phyloP scores from a whole-genome alignment of 192 early-diverging fungal species.

The Coemansia sp. region DNA sequence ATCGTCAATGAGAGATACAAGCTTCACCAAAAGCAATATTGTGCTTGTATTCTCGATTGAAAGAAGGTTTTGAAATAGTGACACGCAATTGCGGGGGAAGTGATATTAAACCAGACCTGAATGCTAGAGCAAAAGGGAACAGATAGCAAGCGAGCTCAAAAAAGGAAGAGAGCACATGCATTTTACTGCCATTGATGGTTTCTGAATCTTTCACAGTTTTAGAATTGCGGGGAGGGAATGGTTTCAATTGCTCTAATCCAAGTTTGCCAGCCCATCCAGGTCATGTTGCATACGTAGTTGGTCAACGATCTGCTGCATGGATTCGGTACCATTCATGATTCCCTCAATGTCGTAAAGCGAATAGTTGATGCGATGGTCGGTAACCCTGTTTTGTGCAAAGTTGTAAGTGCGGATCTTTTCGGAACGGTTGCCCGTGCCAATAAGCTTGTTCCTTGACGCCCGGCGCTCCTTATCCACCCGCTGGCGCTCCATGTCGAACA shows the following conservation, averaged over 20 bases:
- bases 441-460: conserved; percentile 62
- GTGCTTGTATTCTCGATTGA: neutral
- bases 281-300: conserved; percentile 55
- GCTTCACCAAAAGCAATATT: neutral
- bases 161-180: too few species aligned
- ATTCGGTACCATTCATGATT: conserved; percentile 57
- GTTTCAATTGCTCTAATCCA: neutral
- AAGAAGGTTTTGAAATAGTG: neutral
- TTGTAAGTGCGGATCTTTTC: conserved; percentile 87
- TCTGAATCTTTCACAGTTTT: too few species aligned
- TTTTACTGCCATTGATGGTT: too few species aligned
- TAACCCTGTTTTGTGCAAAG: conserved; percentile 76
- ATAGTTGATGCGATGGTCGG: conserved; percentile 79
- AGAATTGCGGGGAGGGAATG: neutral
- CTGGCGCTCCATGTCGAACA: conserved; percentile 71
- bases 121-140: too few species aligned
- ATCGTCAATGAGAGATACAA: too few species aligned
- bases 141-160: too few species aligned
- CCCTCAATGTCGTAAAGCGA: conserved; percentile 69
- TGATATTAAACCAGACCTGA: too few species aligned
- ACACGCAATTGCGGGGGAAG: neutral
- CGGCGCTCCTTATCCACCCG: conserved; percentile 60
- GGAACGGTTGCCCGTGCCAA: conserved; percentile 70
- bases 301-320: conserved; percentile 49
- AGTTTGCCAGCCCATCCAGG: conserved; percentile 47